phyloP scores from a whole-genome alignment of 208 protist genomes.

The Trypanosoma platydactyli region DNA sequence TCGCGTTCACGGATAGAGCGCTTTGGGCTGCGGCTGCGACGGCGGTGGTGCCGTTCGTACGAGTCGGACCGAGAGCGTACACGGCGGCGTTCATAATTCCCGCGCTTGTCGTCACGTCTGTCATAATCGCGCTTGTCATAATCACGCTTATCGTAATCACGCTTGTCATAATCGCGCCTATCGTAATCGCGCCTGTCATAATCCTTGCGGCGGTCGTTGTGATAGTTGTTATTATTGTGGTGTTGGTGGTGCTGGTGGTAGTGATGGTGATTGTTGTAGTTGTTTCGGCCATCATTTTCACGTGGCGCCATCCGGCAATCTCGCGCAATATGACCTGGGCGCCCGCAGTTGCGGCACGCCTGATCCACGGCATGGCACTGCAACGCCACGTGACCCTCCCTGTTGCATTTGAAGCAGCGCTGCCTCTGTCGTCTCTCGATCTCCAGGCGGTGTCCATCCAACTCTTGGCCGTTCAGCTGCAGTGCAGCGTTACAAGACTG shows the following conservation, averaged over 20 bases:
- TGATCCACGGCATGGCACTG: constrained; percentile 39
- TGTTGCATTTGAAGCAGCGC: constrained; percentile 65
- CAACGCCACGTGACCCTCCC: constrained; percentile 60
- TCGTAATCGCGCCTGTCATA: constrained; percentile 26
- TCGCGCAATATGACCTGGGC: constrained; percentile 41
- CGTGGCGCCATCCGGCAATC: constrained; percentile 37
- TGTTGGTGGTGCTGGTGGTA: neutral
- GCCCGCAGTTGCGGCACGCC: constrained; percentile 49
- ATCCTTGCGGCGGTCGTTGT: constrained; percentile 1
- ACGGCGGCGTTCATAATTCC: constrained; percentile 14
- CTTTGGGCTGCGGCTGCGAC: constrained; percentile 33
- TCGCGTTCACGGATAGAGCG: constrained; percentile 16
- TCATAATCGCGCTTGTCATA: constrained; percentile 10
- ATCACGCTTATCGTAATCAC: constrained; percentile 20
- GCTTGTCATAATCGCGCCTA: constrained; percentile 25
- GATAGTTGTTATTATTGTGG: constrained; percentile 2
- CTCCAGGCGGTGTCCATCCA: constrained; percentile 41
- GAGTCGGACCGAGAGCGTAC: constrained; percentile 25
- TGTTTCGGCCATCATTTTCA: too few relatives aligned
- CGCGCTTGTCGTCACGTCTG: constrained; percentile 11
- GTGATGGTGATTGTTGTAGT: constrained; percentile 11
- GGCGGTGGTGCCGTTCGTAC: constrained; percentile 41
- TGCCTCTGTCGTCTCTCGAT: constrained; percentile 52
- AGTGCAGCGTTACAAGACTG: constrained; percentile 55
- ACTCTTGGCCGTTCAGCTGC: constrained; percentile 39